Percentiles rank a stretch among this genome's conserved stretches.
Evolutionary conservation across 179 eudicot genomes (phyloP).

Genomic region (Sideroxylon spinosum): DNA sequence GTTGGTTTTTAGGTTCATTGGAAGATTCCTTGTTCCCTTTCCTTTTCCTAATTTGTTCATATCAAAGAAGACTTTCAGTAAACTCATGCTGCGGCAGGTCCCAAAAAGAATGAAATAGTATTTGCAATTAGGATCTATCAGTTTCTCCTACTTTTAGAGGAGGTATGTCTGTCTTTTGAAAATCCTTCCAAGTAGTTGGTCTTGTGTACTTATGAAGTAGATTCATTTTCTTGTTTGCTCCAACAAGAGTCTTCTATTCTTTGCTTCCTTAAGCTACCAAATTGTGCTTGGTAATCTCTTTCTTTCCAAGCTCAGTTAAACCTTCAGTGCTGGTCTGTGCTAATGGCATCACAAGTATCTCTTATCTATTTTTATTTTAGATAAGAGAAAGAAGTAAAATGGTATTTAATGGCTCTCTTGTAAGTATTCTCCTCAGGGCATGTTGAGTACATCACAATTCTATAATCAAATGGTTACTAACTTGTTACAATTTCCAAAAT

Average conservation of each 20-base stretch:
- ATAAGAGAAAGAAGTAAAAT: background rate
- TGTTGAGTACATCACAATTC: background rate
- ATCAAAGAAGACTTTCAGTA: background rate
- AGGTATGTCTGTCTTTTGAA: background rate
- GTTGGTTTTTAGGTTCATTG: background rate
- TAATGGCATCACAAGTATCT: background rate
- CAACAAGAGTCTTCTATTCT: background rate
- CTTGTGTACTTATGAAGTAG: background rate
- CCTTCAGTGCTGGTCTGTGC: background rate
- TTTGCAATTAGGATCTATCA: background rate
- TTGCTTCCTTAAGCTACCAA: background rate
- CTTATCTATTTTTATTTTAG: background rate
- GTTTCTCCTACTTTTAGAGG: conserved; percentile 1
- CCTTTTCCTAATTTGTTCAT: background rate
- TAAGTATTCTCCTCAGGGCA: background rate
- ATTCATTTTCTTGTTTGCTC: background rate
- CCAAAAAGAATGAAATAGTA: conserved; percentile 8
- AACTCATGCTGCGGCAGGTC: background rate
- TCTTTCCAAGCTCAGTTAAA: background rate
- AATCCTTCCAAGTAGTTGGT: background rate
- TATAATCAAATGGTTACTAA: background rate
- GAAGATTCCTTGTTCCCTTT: background rate
- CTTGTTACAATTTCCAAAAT: background rate
- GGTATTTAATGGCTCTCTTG: background rate
- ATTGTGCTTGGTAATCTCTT: background rate